A percentile compares a stretch with the other conserved stretches of the same genome.
Evolutionary conservation across 345 rosid species (phyloP).

Genomic region (Triadica sebifera): DNA sequence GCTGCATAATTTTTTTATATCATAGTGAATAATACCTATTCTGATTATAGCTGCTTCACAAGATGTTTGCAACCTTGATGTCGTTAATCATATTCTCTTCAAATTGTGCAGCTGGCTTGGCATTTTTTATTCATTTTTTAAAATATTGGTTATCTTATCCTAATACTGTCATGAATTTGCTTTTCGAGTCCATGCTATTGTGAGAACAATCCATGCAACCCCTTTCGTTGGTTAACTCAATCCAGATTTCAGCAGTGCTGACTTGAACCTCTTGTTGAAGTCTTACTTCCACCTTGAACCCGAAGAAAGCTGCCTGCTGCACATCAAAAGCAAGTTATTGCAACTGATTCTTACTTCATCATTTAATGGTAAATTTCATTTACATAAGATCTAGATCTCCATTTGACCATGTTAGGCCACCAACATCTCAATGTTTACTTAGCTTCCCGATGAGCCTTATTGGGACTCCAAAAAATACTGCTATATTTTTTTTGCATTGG

Average conservation of each 20-base stretch:
- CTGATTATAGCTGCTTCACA: neutral
- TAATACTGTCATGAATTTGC: constrained; percentile 5
- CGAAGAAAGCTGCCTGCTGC: neutral
- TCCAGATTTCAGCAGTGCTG: neutral
- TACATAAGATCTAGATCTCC: neutral
- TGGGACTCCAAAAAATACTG: neutral
- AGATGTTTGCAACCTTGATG: neutral
- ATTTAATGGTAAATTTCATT: neutral
- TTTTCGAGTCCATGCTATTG: neutral
- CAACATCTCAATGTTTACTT: neutral
- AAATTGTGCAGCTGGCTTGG: neutral
- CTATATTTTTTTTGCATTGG: neutral
- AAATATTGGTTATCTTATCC: neutral
- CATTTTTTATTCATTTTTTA: neutral
- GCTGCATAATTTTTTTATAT: neutral
- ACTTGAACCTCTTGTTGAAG: constrained; percentile 4
- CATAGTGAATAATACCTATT: neutral
- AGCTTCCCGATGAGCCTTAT: neutral
- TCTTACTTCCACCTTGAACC: neutral
- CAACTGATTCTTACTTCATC: neutral
- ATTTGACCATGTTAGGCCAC: neutral
- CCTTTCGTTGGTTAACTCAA: neutral
- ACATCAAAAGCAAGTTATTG: neutral
- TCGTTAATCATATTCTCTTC: neutral
- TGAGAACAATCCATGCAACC: neutral